These are phyloP conservation scores for Russula earlei DNA, from an alignment of 768 basidiomycete genomes.

Conservation along the genomic window DNA sequence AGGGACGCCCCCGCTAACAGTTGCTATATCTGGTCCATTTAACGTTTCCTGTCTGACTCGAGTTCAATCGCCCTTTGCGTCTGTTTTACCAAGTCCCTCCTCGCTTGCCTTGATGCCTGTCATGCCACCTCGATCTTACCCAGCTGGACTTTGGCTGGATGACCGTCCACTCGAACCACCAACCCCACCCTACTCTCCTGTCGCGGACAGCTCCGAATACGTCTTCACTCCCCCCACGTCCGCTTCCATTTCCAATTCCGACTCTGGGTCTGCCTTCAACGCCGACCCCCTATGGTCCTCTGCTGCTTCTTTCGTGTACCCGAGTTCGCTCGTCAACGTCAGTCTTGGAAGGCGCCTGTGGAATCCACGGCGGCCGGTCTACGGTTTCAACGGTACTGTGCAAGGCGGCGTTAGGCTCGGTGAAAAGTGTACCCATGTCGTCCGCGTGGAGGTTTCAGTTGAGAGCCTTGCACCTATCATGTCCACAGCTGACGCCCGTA, in stretches of 20 bases:
- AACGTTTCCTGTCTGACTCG: no score
- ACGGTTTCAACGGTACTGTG: slow-evolving; percentile 34
- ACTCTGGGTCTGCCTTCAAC: not conserved
- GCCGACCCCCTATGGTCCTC: slow-evolving; percentile 1
- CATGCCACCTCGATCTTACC: no score
- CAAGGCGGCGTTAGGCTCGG: slow-evolving; percentile 32
- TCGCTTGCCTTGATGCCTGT: no score
- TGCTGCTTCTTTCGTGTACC: slow-evolving; percentile 22
- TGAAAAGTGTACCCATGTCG: slow-evolving; percentile 30
- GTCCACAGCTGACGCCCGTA: not conserved
- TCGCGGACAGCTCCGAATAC: not conserved
- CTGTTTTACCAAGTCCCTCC: no score
- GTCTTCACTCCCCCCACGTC: not conserved
- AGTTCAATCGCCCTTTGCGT: no score
- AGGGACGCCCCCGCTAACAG: no score
- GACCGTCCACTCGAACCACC: not conserved
- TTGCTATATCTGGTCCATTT: no score
- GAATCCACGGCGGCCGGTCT: slow-evolving; percentile 32
- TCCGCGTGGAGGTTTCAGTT: slow-evolving; percentile 33
- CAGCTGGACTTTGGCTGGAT: not conserved
- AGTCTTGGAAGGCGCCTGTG: slow-evolving; percentile 34
- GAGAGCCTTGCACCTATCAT: not conserved
- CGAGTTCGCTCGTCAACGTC: slow-evolving; percentile 32
- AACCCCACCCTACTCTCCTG: slow-evolving; percentile 9
- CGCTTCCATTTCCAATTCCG: not conserved